phyloP scores from a whole-genome alignment of 2,329 filamentous ascomycete species.

The Sporothrix mexicana region DNA sequence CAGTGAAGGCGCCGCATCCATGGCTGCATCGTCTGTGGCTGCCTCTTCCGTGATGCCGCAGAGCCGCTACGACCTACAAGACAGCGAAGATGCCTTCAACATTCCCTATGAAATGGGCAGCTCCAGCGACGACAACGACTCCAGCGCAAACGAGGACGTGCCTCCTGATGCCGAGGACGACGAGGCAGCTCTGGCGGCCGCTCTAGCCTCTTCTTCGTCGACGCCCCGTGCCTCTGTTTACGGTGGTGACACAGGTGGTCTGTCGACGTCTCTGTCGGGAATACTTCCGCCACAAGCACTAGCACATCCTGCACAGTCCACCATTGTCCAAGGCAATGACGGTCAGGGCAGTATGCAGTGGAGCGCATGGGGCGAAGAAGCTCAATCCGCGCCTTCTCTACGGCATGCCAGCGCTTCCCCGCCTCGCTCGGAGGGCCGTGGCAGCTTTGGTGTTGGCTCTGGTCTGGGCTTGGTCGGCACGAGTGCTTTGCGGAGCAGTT shows the following conservation, averaged over 20 bases:
- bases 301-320: slow-evolving; percentile 43
- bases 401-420: slow-evolving; percentile 27
- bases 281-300: neutral
- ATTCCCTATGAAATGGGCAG: slow-evolving; percentile 61
- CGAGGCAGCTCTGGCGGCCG: slow-evolving; percentile 28
- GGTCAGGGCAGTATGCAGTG: slow-evolving; percentile 42
- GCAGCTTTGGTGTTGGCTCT: neutral
- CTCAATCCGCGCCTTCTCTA: slow-evolving; percentile 48
- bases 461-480: slow-evolving; percentile 26
- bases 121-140: slow-evolving; percentile 46
- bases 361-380: slow-evolving; percentile 44
- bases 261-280: neutral
- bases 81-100: slow-evolving; percentile 62
- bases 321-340: slow-evolving; percentile 39
- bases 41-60: slow-evolving; percentile 45
- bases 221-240: slow-evolving; percentile 62
- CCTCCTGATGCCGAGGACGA: slow-evolving; percentile 13
- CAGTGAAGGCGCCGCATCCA: slow-evolving; percentile 39
- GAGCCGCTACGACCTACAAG: slow-evolving; percentile 48
- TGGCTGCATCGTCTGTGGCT: slow-evolving; percentile 44
- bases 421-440: neutral
- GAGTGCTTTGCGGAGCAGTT: slow-evolving; percentile 22
- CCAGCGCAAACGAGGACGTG: slow-evolving; percentile 33
- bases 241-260: slow-evolving; percentile 34
- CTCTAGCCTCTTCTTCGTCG: slow-evolving; percentile 46